Conservation (phyloP, 2,329 filamentous ascomycete genomes). For the Ceratocystis lukuohia region DNA sequence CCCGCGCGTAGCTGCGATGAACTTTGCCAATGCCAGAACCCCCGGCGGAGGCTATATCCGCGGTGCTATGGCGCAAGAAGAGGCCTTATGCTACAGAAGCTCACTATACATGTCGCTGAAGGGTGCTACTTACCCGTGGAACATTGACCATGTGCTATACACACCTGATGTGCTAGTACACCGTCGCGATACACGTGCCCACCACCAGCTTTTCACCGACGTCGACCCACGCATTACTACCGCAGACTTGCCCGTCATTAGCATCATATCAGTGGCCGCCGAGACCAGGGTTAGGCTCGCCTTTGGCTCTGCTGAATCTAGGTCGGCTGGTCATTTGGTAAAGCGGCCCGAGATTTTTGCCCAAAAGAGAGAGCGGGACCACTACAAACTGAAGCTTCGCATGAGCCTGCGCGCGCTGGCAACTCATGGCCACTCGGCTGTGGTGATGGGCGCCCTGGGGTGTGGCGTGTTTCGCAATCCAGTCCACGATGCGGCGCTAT, state of each 20-base stretch:
- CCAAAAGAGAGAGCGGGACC: conserved; percentile 32
- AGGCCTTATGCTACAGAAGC: conserved; percentile 52
- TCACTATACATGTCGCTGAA: conserved; percentile 38
- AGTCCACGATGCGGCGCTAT: conserved; percentile 43
- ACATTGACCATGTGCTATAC: conserved; percentile 40
- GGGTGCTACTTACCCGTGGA: conserved; percentile 39
- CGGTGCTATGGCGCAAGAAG: conserved; percentile 53
- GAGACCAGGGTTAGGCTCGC: conserved; percentile 24
- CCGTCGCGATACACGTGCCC: conserved; percentile 34
- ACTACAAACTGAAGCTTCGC: conserved; percentile 51
- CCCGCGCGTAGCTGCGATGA: conserved; percentile 5
- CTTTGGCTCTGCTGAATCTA: background rate
- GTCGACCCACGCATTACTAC: conserved; percentile 21
- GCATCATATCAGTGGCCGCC: conserved; percentile 48
- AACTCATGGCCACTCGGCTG: conserved; percentile 38
- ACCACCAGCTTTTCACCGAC: conserved; percentile 34
- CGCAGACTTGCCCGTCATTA: conserved; percentile 36
- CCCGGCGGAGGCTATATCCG: conserved; percentile 52
- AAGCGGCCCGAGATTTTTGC: conserved; percentile 29
- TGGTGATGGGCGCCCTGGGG: conserved; percentile 56
- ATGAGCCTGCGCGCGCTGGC: conserved; percentile 46
- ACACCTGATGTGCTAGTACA: conserved; percentile 47
- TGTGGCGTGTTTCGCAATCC: conserved; percentile 57
- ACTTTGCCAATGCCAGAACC: conserved; percentile 13
- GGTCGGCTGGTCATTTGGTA: conserved; percentile 19